Conservation (phyloP, 2,329 filamentous ascomycete genomes). For the Fusarium multiceps region DNA sequence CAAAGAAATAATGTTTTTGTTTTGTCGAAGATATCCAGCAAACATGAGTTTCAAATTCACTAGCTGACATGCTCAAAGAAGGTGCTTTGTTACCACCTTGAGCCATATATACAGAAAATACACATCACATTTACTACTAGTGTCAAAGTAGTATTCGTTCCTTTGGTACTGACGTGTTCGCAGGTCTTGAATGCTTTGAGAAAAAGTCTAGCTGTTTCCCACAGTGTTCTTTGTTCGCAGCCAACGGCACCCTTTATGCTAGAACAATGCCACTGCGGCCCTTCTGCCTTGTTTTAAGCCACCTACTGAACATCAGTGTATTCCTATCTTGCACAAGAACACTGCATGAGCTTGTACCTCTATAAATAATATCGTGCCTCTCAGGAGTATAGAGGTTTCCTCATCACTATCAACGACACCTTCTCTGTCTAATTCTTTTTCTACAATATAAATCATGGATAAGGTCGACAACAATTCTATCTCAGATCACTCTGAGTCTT, state of each 20-base stretch:
- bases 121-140: not conserved
- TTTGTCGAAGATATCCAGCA: not conserved
- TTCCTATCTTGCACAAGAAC: not conserved
- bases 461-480: not conserved
- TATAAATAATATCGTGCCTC: not conserved
- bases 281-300: not conserved
- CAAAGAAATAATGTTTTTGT: not conserved
- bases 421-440: not conserved
- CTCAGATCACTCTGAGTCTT: not conserved
- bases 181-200: not conserved
- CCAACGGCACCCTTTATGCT: not conserved
- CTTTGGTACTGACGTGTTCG: not conserved
- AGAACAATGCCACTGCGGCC: not conserved
- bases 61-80: not conserved
- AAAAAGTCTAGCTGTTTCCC: not conserved
- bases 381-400: not conserved
- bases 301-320: not conserved
- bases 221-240: not conserved
- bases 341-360: not conserved
- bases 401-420: not conserved
- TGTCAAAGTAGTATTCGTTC: not conserved
- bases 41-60: not conserved
- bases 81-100: not conserved
- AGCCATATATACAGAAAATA: not conserved
- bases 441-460: constrained; percentile 3